Base-by-base conservation (phyloP, 2,329 filamentous ascomycete species). In the Arthroderma sp. region DNA sequence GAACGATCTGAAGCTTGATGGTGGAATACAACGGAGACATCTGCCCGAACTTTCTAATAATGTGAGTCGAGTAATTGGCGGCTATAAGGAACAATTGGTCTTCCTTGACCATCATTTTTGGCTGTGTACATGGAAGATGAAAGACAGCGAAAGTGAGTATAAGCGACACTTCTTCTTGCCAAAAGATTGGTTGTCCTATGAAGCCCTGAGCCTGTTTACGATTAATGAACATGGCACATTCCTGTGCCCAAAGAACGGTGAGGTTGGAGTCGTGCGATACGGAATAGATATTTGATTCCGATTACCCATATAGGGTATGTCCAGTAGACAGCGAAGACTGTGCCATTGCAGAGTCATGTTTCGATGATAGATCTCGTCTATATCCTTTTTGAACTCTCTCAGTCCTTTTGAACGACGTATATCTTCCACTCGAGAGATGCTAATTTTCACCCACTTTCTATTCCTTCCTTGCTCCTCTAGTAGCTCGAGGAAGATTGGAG, bases 101-200 rank as follows among this genome's bases (percentile, higher is more conserved):
- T 54, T 52, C 44, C 34, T 56, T 3, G 47, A 55, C 42, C 44
- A 52, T 27, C 43, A 54, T 11, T 50, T 44, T 32, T 55, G 54
- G 54, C 29, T 56, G 6, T 56, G 53, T 38, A 54, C 52, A 7
- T 53, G 45, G 43, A 42, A 44, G 33, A 44, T 49, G 33, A 39
- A 41, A 27, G 38, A 29, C 5, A 36, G 40, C 15, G 33, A 38
- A n/a, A 22, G 42, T 4, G 46, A 39, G 8, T 46, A 48, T 31
- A 48, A 47, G 38, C 39, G 43, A 38, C 52, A 59, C 41, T 57
- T 56, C 44, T 58, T 58, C 46, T 42, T 59, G 22, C 56, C 55
- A 3, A 47, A 50, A 22, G 55, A 60, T 47, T 61, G 57, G 58
- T 40, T 59, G 5, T 52, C 50, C 33, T 38, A 48, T 36, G 52